phyloP scores from a whole-genome alignment of 306 rosid genomes.

The Casuarina equisetifolia region DNA sequence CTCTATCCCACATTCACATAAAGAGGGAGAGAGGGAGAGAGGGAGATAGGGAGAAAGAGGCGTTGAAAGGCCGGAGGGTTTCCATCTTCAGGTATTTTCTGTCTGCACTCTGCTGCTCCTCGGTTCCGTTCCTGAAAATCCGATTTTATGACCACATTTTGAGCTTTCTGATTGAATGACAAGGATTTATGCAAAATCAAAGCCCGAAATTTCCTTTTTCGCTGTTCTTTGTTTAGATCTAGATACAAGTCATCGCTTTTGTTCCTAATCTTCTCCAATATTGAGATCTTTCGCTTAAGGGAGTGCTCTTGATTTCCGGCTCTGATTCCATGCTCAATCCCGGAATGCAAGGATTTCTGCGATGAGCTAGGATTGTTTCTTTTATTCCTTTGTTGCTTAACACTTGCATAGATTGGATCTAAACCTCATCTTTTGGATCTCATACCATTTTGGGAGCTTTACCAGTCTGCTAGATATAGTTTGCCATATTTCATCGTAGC shows the following conservation, averaged over 20 bases:
- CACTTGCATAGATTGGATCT: background rate
- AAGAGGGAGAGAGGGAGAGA: background rate
- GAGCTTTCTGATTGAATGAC: background rate
- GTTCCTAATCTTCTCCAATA: background rate
- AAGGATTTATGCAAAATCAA: background rate
- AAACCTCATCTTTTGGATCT: background rate
- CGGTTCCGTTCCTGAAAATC: background rate
- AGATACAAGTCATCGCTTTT: background rate
- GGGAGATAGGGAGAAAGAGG: background rate
- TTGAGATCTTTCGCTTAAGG: background rate
- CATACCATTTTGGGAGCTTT: background rate
- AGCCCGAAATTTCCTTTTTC: background rate
- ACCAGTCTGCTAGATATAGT: background rate
- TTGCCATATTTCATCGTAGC: background rate
- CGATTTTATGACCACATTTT: background rate
- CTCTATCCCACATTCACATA: background rate
- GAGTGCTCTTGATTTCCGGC: background rate
- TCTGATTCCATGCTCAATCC: background rate
- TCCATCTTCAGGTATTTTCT: slow-evolving; percentile 10
- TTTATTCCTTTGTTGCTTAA: no score
- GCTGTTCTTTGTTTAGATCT: slow-evolving; percentile 14
- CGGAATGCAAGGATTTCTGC: background rate
- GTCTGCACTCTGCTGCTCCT: background rate
- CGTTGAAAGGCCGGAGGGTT: background rate
- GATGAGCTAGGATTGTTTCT: background rate